Base-by-base conservation (phyloP, 2,329 filamentous ascomycete genomes). In the Microsporum audouinii region DNA sequence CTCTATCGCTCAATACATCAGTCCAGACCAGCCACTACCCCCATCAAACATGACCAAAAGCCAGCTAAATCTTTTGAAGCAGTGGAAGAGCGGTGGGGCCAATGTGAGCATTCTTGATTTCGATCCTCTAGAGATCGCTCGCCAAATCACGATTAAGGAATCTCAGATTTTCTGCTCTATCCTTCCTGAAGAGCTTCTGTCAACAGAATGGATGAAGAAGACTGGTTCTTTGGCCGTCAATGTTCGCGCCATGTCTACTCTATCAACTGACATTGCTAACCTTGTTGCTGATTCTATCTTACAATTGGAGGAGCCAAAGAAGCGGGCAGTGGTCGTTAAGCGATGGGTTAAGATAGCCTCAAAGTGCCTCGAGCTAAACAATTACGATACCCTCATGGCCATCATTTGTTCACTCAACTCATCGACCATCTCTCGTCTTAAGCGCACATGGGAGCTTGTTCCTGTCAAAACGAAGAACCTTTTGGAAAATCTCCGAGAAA, bases 301-400 rank as follows among this genome's bases (percentile, higher is more conserved):
- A 12, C 85, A 89, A 61, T 82, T 90, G 61, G 82, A 88, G n/a
- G 94, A 97, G 71, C 85, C 88, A 31, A 97, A 97, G 82, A 95
- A 92, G 78, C 85, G 94, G 31, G 92, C 94, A 0, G 78, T 83
- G 1, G 84, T 91, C 59, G 94, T 99, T 77, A 97, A 99, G 78
- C 91, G 97, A 68, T 99, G 94, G 94, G 89, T 96, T 72, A 99
- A 97, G 79, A 86, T 97, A 67, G 90, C 89, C 0, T 82, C 88
- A 67, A 89, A 88, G 68, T 95, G 90, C 66, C 79, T 95, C 3
- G 89, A 94, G 69, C 81, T 97, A 31, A 88, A 94, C 77, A 99
- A 99, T 76, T 99, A 96, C 68, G 92, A 99, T 70, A 89, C 90
- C 0, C 78, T 99, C 8, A 96, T 97, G 91, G 91, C 94, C 5